Evolutionary conservation across 176 grass and related monocot genomes (phyloP), one percentile per base, ranked within the genome.

Genomic region (Elaeis guineensis): DNA sequence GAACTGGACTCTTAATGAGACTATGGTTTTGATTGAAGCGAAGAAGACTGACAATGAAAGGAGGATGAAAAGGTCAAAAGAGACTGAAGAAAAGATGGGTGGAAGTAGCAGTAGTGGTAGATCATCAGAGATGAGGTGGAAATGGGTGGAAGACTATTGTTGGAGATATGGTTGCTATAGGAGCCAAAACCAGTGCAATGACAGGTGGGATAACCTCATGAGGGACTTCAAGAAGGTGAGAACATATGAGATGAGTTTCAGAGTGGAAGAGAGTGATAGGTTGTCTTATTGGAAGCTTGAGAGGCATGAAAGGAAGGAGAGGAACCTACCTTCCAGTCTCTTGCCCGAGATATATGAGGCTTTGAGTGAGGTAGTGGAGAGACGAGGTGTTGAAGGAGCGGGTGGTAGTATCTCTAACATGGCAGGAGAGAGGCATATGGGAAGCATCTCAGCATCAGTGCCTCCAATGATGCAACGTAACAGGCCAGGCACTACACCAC

Each of bases 121-220:
- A 65, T 25, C 58, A 51, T 51, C 61, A 8, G 70, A 73, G 26
- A 73, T 55, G 70, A 62, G 70, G 59, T 63, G 70, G 70, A 63
- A 56, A 49, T 73, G 70, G 70, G 70, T 73, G 51, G 70, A 73
- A 49, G 70, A 73, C 6, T 55, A 52, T 24, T 73, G 70, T 29
- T 73, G 70, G 70, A 39, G 59, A 55, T 21, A 63, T 39, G 70
- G 70, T 25, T 73, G 70, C 51, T 15, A 49, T 51, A 62, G 70
- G 51, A 73, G 70, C 51, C 70, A 73, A 24, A 73, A 73, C 70
- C 70, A 73, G 59, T 73, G 70, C 70, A 73, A 73, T 51, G 70
- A 63, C 59, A 35, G 70, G 28, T 73, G 70, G 70, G 70, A 73
- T 53, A 73, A 73, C 26, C 70, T 73, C 51, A 73, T 73, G 70